Evolutionary conservation across 176 grass and related monocot species (phyloP), one percentile per base, ranked within the genome.

Genomic region (Chrysopogon serrulatus): DNA sequence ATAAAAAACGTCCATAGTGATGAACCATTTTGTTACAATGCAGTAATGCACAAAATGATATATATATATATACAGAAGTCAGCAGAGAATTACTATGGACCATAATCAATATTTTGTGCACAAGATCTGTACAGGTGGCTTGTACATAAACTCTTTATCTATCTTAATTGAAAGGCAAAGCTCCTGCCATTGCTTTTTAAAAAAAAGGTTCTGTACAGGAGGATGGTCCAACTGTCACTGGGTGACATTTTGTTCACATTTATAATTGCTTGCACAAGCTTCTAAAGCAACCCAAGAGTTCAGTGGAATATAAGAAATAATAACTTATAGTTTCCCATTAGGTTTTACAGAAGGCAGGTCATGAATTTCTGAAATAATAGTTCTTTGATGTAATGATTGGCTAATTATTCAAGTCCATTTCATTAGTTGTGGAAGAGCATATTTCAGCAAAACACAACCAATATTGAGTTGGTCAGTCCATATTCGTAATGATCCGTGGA

Each of bases 161-260:
- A n/a, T n/a, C n/a, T n/a, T n/a, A n/a, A n/a, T n/a, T n/a, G n/a
- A n/a, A n/a, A n/a, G n/a, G n/a, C n/a, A n/a, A n/a, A n/a, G n/a
- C n/a, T n/a, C n/a, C n/a, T n/a, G n/a, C n/a, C n/a, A n/a, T n/a
- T n/a, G n/a, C n/a, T n/a, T n/a, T n/a, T n/a, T n/a, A n/a, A n/a
- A n/a, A n/a, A n/a, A n/a, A n/a, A n/a, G n/a, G 78, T 72, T 72
- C 24, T 86, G 26, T 71, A 81, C 61, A 77, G 6, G 65, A 77
- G 26, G 51, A 82, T 77, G 33, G 27, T 53, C 64, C 30, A 43
- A 77, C 72, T 86, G 15, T 31, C 61, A 16, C 28, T 78, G n/a
- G 23, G 72, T 54, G 34, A 23, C 19, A 71, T 64, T 80, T 82
- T 65, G 65, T 65, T 31, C 15, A 33, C 26, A 56, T 76, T 77